Evolutionary conservation across 495 filamentous ascomycete genomes (phyloP).

Genomic region (Cladorrhinum samala): DNA sequence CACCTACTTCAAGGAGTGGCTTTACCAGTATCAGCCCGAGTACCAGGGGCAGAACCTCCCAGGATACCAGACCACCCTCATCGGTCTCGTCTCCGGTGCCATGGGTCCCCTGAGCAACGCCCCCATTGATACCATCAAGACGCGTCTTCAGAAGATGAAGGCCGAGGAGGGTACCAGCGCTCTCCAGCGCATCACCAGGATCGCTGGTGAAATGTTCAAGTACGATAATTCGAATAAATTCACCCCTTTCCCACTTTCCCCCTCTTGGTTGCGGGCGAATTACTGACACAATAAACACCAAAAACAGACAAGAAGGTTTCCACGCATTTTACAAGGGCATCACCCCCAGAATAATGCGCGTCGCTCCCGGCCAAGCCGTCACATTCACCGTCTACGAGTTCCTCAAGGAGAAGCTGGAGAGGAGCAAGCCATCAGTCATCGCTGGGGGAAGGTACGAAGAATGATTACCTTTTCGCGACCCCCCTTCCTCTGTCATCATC

Average conservation of each 20-base stretch:
- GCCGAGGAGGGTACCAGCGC: conserved; percentile 76
- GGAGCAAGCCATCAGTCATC: conserved; percentile 56
- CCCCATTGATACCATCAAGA: conserved; percentile 99
- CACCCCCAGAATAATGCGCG: conserved; percentile 93
- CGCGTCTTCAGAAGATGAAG: conserved; percentile 83
- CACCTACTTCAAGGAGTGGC: conserved; percentile 76
- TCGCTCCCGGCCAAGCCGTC: conserved; percentile 95
- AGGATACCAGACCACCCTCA: conserved; percentile 80
- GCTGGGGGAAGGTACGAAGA: conserved; percentile 70
- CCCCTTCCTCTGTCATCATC: background rate
- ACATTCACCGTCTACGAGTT: conserved; percentile 97
- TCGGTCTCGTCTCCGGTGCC: conserved; percentile 86
- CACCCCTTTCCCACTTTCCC: no score
- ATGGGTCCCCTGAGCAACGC: conserved; percentile 96
- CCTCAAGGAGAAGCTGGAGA: conserved; percentile 77
- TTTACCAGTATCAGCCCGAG: conserved; percentile 64
- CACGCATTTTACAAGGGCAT: conserved; percentile 99
- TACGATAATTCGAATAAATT: no score
- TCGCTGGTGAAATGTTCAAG: conserved; percentile 92
- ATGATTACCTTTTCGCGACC: conserved; percentile 26
- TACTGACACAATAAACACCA: background rate
- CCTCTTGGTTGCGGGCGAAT: background rate
- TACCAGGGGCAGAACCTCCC: conserved; percentile 57
- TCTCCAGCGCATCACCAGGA: conserved; percentile 64
- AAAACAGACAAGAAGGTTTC: conserved; percentile 67